Conservation (phyloP, 1,284 basidiomycete species). For the Naganishia liquefaciens region DNA sequence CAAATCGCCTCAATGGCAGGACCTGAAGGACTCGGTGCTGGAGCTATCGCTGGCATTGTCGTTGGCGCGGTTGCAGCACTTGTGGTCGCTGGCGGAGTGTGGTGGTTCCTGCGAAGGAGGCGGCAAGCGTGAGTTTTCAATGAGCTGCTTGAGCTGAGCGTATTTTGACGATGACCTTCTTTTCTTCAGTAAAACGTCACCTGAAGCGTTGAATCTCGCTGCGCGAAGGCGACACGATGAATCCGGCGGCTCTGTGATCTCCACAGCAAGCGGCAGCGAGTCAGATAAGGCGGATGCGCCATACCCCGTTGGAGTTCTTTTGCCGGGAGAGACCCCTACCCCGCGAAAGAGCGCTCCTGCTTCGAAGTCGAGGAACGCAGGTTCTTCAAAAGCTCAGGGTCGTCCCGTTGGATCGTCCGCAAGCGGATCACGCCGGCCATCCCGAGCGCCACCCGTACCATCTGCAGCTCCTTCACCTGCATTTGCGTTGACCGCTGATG, state of each 20-base stretch:
- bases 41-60: constrained; percentile 20
- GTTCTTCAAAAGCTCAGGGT: not conserved
- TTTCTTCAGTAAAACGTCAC: too few species aligned
- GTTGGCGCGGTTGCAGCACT: constrained; percentile 11
- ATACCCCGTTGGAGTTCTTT: constrained; percentile 2
- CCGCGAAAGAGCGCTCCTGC: not conserved
- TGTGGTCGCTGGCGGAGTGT: not conserved
- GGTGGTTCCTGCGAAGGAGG: constrained; percentile 18
- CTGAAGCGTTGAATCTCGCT: not conserved
- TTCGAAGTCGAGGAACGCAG: not conserved
- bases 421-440: not conserved
- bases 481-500: constrained; percentile 8
- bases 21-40: constrained; percentile 5
- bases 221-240: not conserved
- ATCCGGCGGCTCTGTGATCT: not conserved
- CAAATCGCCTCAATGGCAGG: constrained; percentile 20
- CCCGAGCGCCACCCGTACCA: not conserved
- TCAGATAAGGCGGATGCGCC: constrained; percentile 14
- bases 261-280: constrained; percentile 1
- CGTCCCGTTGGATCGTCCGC: not conserved
- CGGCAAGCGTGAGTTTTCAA: constrained; percentile 10
- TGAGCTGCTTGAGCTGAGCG: too few species aligned
- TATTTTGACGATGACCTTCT: too few species aligned
- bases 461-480: constrained; percentile 6
- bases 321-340: constrained; percentile 23